A percentile compares a stretch with the other conserved stretches of the same genome.
phyloP scores from a whole-genome alignment of 257 asterid species.

The Gardenia jasminoides region DNA sequence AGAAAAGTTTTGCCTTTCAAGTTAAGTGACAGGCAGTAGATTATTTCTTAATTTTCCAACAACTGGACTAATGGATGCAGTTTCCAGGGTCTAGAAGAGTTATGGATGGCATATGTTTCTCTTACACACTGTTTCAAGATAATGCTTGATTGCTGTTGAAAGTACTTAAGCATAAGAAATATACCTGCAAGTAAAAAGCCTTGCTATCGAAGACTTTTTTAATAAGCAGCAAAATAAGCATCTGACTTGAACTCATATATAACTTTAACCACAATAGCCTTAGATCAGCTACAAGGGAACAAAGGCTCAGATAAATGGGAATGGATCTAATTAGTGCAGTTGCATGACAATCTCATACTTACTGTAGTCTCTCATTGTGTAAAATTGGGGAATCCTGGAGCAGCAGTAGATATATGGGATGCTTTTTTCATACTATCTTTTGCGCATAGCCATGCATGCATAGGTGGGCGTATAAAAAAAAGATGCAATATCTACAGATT shows the following conservation, averaged over 20 bases:
- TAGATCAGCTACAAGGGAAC: neutral
- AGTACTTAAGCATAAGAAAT: neutral
- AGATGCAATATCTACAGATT: neutral
- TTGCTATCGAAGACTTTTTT: neutral
- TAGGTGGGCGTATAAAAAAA: too few relatives aligned
- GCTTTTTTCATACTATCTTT: neutral
- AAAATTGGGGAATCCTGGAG: neutral
- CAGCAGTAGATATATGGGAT: neutral
- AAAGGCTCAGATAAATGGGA: neutral
- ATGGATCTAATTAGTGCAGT: neutral
- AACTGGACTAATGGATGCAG: too few relatives aligned
- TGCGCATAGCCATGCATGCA: neutral
- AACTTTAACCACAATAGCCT: neutral
- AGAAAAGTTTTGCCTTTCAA: too few relatives aligned
- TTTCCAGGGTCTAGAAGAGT: too few relatives aligned
- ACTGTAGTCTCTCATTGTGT: neutral
- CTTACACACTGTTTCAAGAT: neutral
- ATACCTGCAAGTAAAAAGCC: too few relatives aligned
- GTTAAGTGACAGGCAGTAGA: too few relatives aligned
- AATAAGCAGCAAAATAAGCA: neutral
- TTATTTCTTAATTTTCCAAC: too few relatives aligned
- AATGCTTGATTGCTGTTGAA: neutral
- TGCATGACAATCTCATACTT: neutral
- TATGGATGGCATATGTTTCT: neutral
- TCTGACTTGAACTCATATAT: neutral